phyloP scores from a whole-genome alignment of 2,329 filamentous ascomycete species.

The Gyromitra esculenta region DNA sequence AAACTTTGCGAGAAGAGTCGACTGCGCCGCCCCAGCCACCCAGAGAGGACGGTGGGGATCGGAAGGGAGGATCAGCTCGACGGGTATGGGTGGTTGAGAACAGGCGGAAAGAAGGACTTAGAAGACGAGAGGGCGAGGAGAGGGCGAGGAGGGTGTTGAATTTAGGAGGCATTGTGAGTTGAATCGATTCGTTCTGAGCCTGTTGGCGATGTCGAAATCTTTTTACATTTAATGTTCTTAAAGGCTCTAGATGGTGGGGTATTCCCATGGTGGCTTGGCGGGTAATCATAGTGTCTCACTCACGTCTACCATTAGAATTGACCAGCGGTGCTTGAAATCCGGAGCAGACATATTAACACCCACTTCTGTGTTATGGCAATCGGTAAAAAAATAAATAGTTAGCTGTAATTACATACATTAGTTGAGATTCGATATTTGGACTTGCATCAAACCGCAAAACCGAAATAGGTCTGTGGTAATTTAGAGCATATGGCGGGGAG shows the following conservation, averaged over 20 bases:
- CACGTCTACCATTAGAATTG: not conserved
- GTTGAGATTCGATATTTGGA: no score
- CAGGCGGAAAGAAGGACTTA: constrained; percentile 59
- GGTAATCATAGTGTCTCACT: constrained; percentile 33
- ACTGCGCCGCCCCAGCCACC: constrained; percentile 17
- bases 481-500: not conserved
- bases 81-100: constrained; percentile 11
- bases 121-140: constrained; percentile 56
- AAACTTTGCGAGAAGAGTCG: constrained; percentile 25
- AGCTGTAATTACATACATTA: no score
- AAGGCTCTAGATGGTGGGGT: constrained; percentile 6
- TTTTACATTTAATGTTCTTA: constrained; percentile 24
- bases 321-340: no score
- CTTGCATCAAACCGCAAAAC: no score
- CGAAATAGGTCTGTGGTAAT: no score
- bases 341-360: no score
- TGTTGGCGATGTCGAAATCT: constrained; percentile 16
- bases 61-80: constrained; percentile 52
- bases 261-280: constrained; percentile 33
- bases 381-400: no score
- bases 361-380: no score
- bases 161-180: constrained; percentile 24
- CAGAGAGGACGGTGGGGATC: constrained; percentile 52
- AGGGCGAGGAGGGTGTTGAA: constrained; percentile 15
- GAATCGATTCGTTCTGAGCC: not conserved